Conservation (phyloP, 345 rosid genomes). For the Erucastrum elatum region DNA sequence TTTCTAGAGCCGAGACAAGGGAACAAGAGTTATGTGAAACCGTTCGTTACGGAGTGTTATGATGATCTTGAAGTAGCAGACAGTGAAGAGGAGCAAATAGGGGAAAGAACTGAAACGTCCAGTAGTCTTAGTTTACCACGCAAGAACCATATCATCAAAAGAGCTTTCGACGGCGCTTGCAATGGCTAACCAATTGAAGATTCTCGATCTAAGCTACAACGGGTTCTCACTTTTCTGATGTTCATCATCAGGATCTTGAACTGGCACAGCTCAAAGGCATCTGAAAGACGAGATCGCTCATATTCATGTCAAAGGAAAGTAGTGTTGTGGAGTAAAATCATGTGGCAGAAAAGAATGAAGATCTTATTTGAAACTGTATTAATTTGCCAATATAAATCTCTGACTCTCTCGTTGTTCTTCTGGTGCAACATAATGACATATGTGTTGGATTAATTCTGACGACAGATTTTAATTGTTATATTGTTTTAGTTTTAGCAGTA, state of each 20-base stretch:
- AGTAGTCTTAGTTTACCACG: conserved; percentile 41
- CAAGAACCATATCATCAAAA: conserved; percentile 40
- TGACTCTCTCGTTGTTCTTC: neutral
- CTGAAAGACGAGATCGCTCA: conserved; percentile 56
- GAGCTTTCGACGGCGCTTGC: conserved; percentile 59
- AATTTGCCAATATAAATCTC: too few species aligned
- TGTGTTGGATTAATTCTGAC: neutral
- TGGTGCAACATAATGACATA: neutral
- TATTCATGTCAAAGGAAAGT: conserved; percentile 51
- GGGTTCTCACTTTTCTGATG: conserved; percentile 61
- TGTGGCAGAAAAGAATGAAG: conserved; percentile 65
- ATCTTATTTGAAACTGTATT: neutral
- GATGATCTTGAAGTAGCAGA: conserved; percentile 80
- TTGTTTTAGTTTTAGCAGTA: neutral
- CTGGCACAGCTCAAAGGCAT: conserved; percentile 52
- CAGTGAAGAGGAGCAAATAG: conserved; percentile 65
- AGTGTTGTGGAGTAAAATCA: conserved; percentile 60
- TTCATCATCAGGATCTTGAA: conserved; percentile 64
- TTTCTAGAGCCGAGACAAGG: conserved; percentile 17
- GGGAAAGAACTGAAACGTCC: conserved; percentile 45
- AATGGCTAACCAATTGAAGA: conserved; percentile 56
- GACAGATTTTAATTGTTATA: neutral
- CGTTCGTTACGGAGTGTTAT: conserved; percentile 39
- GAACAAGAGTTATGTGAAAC: conserved; percentile 40
- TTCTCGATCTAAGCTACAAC: conserved; percentile 72